Evolutionary conservation across 1,284 basidiomycete species (phyloP), one percentile per base, ranked within the genome.

Genomic region (Heterobasidion annosum): DNA sequence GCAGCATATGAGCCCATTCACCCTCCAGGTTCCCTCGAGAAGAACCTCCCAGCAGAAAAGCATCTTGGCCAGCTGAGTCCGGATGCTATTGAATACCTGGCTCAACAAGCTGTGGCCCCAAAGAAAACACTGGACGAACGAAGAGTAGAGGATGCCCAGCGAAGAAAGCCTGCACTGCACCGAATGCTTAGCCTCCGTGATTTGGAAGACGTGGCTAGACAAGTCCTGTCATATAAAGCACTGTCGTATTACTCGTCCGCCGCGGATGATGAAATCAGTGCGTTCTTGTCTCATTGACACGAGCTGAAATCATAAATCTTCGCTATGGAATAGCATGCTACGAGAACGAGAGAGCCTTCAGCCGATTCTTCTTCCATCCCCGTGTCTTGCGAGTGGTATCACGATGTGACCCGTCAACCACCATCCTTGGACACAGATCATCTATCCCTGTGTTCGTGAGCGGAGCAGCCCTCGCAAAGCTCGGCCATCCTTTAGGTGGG

Each of bases 381-480:
- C 79, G 92, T 37, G 82, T 96, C 32, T 80, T 94, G 73, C 78
- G 81, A 25, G 73, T 81, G 7, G 82, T 94, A 18, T 79, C 80
- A 6, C 65, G 75, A 48, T 85, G 86, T 54, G 85, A 93, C 68
- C 78, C 86, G 3, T 83, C 82, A 0, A 92, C 91, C 1, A 83
- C 75, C 8, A 85, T 95, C 57, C 76, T 94, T 50, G 91, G 90
- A 7, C 80, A 78, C 65, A 75, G 75, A 52, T 84, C 85, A n/a
- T 75, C 81, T 1, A 78, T 93, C 56, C 92, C 92, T 0, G 73
- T 95, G 15, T 95, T 93, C 68, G 90, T 93, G 50, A 85, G 83
- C 48, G 91, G 88, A 12, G 89, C 88, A 19, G 93, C 92, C 4
- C 83, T 95, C 59, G 93, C 92, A n/a, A 88, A 88, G 63, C 76